These are phyloP conservation scores for Hygrocybe punicea DNA, from an alignment of 768 basidiomycete genomes.

Conservation along the genomic window DNA sequence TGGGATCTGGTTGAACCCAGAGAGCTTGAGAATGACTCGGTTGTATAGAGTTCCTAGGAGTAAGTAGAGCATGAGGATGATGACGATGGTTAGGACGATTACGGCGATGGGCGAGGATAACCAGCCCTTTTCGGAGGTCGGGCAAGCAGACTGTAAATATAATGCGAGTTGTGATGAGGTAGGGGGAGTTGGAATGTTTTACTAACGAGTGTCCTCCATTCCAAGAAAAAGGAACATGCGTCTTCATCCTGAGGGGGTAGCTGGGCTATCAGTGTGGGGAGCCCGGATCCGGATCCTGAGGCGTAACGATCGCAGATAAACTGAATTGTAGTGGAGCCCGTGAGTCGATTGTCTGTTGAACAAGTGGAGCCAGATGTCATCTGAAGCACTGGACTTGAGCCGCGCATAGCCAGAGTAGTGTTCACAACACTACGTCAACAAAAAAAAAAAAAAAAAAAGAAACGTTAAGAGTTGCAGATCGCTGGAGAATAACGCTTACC, in stretches of 20 bases:
- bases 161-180: no score
- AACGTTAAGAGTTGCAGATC: not conserved
- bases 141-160: conserved; percentile 60
- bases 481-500: conserved; percentile 45
- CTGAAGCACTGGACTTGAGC: conserved; percentile 52
- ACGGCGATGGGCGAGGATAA: conserved; percentile 52
- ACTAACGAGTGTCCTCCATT: conserved; percentile 79
- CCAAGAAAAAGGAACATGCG: conserved; percentile 76
- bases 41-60: conserved; percentile 73
- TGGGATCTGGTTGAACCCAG: conserved; percentile 72
- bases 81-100: conserved; percentile 58
- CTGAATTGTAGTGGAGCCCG: conserved; percentile 58
- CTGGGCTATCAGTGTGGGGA: conserved; percentile 55
- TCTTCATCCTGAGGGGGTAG: conserved; percentile 63
- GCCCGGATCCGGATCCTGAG: conserved; percentile 46
- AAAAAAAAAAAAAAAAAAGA: not conserved
- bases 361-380: conserved; percentile 66
- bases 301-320: conserved; percentile 74
- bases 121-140: conserved; percentile 55
- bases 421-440: conserved; percentile 49
- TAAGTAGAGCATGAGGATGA: conserved; percentile 61
- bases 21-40: conserved; percentile 66
- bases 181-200: not conserved
- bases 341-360: conserved; percentile 32
- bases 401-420: conserved; percentile 55